Evolutionary conservation across 768 basidiomycete genomes (phyloP).

Genomic region (Daedaleopsis sinensis): DNA sequence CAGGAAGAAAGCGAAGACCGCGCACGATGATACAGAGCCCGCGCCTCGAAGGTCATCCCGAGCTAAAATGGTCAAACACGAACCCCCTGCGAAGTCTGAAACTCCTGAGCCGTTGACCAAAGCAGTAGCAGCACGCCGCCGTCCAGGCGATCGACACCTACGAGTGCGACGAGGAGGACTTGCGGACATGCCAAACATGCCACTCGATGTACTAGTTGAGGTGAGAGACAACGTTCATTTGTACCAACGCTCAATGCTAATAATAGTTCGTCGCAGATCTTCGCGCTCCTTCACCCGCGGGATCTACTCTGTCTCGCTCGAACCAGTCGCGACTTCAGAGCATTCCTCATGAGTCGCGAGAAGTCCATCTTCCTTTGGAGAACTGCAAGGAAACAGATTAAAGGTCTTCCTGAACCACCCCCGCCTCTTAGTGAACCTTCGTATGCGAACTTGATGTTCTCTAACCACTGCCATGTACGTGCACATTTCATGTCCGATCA

Average conservation of each 20-base stretch:
- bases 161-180: slow-evolving; percentile 12
- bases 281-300: slow-evolving; percentile 39
- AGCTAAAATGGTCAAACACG: not conserved
- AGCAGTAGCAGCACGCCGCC: not conserved
- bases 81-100: not conserved
- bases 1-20: not conserved
- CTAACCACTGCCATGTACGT: slow-evolving; percentile 38
- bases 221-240: not conserved
- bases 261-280: slow-evolving; percentile 37
- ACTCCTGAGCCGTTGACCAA: not conserved
- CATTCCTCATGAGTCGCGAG: slow-evolving; percentile 32
- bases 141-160: not conserved
- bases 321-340: slow-evolving; percentile 39
- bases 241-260: not conserved
- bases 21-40: not conserved
- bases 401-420: slow-evolving; percentile 31
- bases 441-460: slow-evolving; percentile 42
- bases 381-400: slow-evolving; percentile 30
- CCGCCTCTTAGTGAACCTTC: slow-evolving; percentile 33
- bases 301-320: slow-evolving; percentile 46
- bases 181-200: slow-evolving; percentile 20
- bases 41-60: not conserved
- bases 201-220: slow-evolving; percentile 22
- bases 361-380: slow-evolving; percentile 37
- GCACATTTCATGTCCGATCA: not conserved